A percentile compares a stretch with the other conserved stretches of the same genome.
Evolutionary conservation across 441 rosid genomes (phyloP).

Genomic region (Jatropha podagrica): DNA sequence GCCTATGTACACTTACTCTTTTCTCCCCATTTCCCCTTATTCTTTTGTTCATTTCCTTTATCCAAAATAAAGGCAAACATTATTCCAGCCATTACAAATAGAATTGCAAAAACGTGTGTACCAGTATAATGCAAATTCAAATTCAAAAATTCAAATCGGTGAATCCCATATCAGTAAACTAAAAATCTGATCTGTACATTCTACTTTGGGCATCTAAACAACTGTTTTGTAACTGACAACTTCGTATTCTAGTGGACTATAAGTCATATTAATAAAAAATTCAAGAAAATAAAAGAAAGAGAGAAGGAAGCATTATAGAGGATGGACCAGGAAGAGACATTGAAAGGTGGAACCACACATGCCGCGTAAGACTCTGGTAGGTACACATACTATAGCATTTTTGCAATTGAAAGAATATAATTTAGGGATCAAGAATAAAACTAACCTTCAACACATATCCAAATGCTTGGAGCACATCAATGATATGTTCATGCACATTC

Average conservation of each 20-base stretch:
- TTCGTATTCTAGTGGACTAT: background rate
- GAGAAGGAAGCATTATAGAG: background rate
- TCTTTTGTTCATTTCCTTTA: background rate
- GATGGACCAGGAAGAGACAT: background rate
- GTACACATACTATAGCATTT: background rate
- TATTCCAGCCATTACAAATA: background rate
- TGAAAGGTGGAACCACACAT: background rate
- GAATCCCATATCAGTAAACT: background rate
- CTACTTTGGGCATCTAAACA: too few species aligned
- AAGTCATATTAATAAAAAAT: background rate
- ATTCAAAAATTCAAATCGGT: background rate
- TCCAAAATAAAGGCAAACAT: background rate
- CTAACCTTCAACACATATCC: constrained; percentile 81
- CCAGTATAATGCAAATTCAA: background rate
- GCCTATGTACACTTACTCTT: too few species aligned
- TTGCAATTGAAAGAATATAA: background rate
- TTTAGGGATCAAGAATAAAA: constrained; percentile 23
- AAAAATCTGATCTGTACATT: background rate
- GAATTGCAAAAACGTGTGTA: background rate
- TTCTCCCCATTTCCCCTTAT: background rate
- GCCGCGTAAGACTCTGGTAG: background rate
- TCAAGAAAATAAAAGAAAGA: background rate
- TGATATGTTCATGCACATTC: constrained; percentile 37
- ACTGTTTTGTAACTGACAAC: background rate
- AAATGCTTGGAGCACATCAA: constrained; percentile 84